Evolutionary conservation across 2,329 filamentous ascomycete genomes (phyloP).

Genomic region (Verticillium dahliae): DNA sequence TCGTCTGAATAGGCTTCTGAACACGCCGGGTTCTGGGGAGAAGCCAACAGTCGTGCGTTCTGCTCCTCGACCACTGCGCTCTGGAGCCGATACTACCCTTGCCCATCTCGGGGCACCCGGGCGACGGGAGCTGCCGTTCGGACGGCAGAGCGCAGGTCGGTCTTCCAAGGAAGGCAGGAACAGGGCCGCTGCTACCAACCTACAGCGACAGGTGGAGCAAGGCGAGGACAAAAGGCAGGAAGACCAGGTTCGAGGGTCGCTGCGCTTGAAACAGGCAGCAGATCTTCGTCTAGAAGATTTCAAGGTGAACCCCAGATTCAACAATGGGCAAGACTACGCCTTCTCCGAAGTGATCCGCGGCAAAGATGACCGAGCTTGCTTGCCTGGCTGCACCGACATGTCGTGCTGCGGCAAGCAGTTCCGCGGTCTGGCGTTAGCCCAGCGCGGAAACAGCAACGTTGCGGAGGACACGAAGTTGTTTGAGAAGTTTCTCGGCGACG

Average conservation of each 20-base stretch:
- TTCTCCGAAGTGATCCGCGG: conserved; percentile 70
- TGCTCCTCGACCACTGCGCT: conserved; percentile 10
- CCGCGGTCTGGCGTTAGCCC: conserved; percentile 54
- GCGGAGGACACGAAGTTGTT: conserved; percentile 42
- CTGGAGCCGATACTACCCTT: background rate
- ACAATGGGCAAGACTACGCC: conserved; percentile 65
- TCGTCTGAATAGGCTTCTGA: conserved; percentile 26
- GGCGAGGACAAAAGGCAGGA: background rate
- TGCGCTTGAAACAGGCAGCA: conserved; percentile 51
- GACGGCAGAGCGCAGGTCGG: conserved; percentile 14
- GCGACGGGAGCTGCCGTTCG: conserved; percentile 36
- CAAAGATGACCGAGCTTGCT: conserved; percentile 59
- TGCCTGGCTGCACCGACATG: conserved; percentile 68
- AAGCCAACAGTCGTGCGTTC: conserved; percentile 18
- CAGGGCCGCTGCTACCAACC: background rate
- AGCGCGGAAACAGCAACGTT: conserved; percentile 32
- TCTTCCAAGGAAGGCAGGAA: background rate
- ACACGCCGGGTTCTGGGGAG: conserved; percentile 17
- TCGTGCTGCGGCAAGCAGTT: conserved; percentile 73
- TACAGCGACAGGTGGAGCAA: background rate
- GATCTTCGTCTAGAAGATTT: conserved; percentile 66
- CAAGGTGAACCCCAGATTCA: conserved; percentile 69
- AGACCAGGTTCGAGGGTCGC: conserved; percentile 19
- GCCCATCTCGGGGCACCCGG: conserved; percentile 17
- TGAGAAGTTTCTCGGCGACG: conserved; percentile 51